These are phyloP conservation scores for Vanrija pseudolonga DNA, from an alignment of 1,284 basidiomycete species.

Conservation along the genomic window DNA sequence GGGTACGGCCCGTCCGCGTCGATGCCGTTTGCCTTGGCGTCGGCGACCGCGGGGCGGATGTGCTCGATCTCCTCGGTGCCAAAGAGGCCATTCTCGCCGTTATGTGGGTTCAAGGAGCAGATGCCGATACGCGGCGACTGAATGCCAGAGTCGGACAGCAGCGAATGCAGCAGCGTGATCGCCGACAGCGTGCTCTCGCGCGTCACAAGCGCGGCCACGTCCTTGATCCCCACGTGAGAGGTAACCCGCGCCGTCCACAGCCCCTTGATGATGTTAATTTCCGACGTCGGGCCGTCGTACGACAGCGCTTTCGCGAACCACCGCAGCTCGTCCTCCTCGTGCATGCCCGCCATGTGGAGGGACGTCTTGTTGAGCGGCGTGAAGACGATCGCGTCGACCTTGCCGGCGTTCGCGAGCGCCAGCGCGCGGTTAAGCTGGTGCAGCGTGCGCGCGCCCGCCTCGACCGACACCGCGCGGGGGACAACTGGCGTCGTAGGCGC, in stretches of 20 bases:
- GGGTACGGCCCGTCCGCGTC: constrained; percentile 5
- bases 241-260: constrained; percentile 10
- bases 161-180: constrained; percentile 2
- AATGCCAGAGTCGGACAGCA: constrained; percentile 4
- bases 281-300: background rate
- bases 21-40: background rate
- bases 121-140: constrained; percentile 2
- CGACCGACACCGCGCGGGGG: background rate
- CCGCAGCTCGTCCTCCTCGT: constrained; percentile 12
- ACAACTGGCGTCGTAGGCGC: background rate
- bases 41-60: background rate
- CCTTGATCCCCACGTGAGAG: constrained; percentile 7
- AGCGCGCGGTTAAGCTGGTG: constrained; percentile 5
- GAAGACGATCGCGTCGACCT: constrained; percentile 8
- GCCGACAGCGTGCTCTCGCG: background rate
- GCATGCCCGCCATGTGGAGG: constrained; percentile 7
- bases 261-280: constrained; percentile 9
- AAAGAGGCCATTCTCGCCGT: constrained; percentile 9
- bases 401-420: background rate
- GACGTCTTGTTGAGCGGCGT: constrained; percentile 9
- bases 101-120: constrained; percentile 8
- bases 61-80: constrained; percentile 7
- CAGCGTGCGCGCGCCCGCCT: constrained; percentile 2
- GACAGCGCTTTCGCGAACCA: constrained; percentile 5
- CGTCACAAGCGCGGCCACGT: constrained; percentile 2